phyloP scores from a whole-genome alignment of 106 monocot genomes.

The Iris macrosiphon region DNA sequence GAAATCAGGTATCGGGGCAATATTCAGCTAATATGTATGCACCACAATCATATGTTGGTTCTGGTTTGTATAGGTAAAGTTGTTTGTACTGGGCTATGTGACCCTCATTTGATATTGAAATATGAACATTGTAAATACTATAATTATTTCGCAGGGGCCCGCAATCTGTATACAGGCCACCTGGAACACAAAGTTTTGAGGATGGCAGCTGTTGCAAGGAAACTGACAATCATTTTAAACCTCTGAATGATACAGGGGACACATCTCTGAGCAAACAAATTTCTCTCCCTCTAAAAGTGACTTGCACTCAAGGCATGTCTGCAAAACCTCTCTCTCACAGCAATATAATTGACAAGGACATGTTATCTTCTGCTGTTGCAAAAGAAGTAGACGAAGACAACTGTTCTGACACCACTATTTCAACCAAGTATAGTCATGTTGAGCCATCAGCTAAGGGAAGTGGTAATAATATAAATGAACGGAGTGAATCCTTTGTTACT shows the following conservation, averaged over 20 bases:
- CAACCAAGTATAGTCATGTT: neutral
- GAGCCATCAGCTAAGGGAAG: neutral
- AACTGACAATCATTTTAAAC: constrained; percentile 2
- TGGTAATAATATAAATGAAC: neutral
- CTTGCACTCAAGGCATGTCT: neutral
- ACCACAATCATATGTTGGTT: constrained; percentile 18
- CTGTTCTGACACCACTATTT: neutral
- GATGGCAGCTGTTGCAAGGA: neutral
- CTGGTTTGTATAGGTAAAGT: constrained; percentile 28
- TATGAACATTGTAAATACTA: neutral
- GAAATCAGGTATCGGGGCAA: constrained; percentile 77
- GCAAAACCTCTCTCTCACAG: neutral
- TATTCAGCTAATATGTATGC: constrained; percentile 28
- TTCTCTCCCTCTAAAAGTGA: neutral
- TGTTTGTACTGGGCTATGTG: neutral
- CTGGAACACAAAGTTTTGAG: neutral
- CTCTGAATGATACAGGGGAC: constrained; percentile 13
- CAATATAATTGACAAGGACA: neutral
- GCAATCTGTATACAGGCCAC: neutral
- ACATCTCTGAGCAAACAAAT: constrained; percentile 1
- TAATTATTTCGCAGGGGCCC: constrained; percentile 13
- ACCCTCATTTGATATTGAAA: no score
- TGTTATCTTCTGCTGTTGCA: neutral
- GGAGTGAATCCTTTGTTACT: neutral
- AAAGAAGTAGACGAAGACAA: constrained; percentile 1